Conservation (phyloP, 345 rosid genomes). For the Fremontodendron californicum region DNA sequence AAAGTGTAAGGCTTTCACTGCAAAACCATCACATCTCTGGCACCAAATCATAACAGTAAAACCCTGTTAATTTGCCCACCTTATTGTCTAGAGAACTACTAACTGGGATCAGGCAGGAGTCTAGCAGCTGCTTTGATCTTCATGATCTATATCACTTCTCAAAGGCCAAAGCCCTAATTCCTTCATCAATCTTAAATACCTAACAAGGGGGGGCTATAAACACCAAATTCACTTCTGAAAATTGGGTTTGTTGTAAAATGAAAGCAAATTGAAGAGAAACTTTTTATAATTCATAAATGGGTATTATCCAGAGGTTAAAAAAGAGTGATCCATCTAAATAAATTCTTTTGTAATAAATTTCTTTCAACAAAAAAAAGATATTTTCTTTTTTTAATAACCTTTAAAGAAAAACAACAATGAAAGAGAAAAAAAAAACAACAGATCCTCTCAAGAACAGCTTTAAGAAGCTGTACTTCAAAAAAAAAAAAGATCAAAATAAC, state of each 20-base stretch:
- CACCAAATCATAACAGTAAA: conserved; percentile 6
- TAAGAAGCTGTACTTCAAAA: not conserved
- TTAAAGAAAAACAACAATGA: not conserved
- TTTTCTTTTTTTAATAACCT: not conserved
- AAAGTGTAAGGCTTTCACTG: not conserved
- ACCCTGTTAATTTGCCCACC: not conserved
- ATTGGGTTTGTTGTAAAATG: not conserved
- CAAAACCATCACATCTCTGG: not conserved
- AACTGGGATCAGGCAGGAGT: not conserved
- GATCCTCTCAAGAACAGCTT: conserved; percentile 15
- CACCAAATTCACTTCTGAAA: not conserved
- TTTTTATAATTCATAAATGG: not conserved
- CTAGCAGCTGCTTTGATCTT: not conserved
- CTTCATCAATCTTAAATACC: not conserved
- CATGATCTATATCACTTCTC: too few species aligned
- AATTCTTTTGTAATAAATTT: not conserved
- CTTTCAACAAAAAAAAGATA: not conserved
- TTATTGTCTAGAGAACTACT: not conserved
- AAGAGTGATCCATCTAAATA: not conserved
- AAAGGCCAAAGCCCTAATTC: not conserved
- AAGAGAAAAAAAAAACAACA: not conserved
- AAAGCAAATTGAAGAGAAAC: not conserved
- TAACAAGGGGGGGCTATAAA: not conserved
- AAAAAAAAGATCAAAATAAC: not conserved
- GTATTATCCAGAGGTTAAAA: conserved; percentile 13